A percentile compares a stretch with the other conserved stretches of the same genome.
Evolutionary conservation across 805 yeast genomes (phyloP).

Genomic region (Blastobotrys peoriensis): DNA sequence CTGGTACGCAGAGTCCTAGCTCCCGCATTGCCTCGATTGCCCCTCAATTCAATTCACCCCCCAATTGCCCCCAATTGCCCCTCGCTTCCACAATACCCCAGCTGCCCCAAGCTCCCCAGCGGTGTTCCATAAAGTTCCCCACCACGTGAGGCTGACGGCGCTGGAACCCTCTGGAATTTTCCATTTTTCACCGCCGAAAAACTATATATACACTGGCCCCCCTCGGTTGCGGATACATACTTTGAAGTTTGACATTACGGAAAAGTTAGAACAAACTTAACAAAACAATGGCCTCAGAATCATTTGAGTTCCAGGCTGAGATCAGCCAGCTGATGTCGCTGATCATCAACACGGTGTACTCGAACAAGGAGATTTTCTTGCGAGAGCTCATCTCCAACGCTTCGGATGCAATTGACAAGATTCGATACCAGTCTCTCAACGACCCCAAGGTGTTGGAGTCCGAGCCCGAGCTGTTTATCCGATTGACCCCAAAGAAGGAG

Average conservation of each 20-base stretch:
- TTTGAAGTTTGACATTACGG: conserved; percentile 3
- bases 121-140: too few relatives aligned
- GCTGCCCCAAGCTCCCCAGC: too few relatives aligned
- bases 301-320: conserved; percentile 96
- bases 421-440: conserved; percentile 91
- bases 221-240: neutral
- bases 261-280: too few relatives aligned
- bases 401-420: conserved; percentile 98
- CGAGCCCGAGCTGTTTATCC: conserved; percentile 94
- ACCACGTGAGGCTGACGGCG: neutral
- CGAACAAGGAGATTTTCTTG: conserved; percentile 97
- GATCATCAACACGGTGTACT: conserved; percentile 99
- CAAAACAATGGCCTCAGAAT: conserved; percentile 23
- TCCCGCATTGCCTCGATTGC: too few relatives aligned
- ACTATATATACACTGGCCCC: conserved; percentile 1
- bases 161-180: conserved; percentile 1
- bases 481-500: conserved; percentile 96
- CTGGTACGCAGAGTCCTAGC: too few relatives aligned
- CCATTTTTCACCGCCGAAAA: conserved; percentile 4
- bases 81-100: too few relatives aligned
- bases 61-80: too few relatives aligned
- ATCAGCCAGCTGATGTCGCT: conserved; percentile 99
- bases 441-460: conserved; percentile 89
- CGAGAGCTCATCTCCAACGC: conserved; percentile 99
- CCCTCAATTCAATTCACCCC: too few relatives aligned